A percentile compares a stretch with the other conserved stretches of the same genome.
Evolutionary conservation across 2,329 filamentous ascomycete species (phyloP).

Genomic region (Diaporthe vexans): DNA sequence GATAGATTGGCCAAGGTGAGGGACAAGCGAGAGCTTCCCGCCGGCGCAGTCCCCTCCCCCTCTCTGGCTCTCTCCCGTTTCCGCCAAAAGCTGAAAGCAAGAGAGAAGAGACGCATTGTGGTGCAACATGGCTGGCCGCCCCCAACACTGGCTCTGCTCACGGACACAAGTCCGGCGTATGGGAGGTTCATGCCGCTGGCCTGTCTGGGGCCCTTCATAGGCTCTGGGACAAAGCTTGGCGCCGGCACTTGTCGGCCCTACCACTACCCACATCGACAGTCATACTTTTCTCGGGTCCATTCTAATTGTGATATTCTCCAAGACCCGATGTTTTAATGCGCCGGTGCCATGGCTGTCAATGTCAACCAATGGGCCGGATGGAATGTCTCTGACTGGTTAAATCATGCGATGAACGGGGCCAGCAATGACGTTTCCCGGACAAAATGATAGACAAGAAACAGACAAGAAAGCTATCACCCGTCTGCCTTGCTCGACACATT

Average conservation of each 20-base stretch:
- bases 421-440: slow-evolving; percentile 25
- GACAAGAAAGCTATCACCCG: not conserved
- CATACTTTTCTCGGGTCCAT: not conserved
- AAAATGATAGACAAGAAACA: not conserved
- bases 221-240: slow-evolving; percentile 19
- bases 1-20: not conserved
- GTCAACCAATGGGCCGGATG: slow-evolving; percentile 6
- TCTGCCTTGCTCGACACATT: not conserved
- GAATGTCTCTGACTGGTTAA: not conserved
- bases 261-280: not conserved
- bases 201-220: not conserved
- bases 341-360: slow-evolving; percentile 12
- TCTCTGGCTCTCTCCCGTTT: not conserved
- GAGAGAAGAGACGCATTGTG: not conserved
- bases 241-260: slow-evolving; percentile 12
- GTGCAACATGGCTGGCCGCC: not conserved
- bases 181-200: slow-evolving; percentile 9
- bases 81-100: not conserved
- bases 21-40: not conserved
- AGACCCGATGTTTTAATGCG: slow-evolving; percentile 23
- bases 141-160: slow-evolving; percentile 13
- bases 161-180: not conserved
- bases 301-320: slow-evolving; percentile 28
- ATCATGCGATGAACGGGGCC: not conserved
- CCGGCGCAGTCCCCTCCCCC: not conserved